Conservation (phyloP, 148 eudicot species). For the Vaccinium vitisidaea region DNA sequence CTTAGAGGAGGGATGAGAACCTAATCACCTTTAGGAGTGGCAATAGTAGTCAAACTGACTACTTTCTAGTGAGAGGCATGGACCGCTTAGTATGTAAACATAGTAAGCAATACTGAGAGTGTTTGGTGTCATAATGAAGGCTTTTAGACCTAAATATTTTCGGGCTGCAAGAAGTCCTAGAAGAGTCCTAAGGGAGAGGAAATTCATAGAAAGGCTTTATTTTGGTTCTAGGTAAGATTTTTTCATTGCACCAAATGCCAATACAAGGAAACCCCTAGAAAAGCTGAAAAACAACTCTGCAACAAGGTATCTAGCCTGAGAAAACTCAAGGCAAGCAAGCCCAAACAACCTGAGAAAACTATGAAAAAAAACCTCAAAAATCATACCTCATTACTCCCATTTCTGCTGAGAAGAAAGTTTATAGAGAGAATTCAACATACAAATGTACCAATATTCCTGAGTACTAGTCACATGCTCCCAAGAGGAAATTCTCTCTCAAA, state of each 20-base stretch:
- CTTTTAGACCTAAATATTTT: no score
- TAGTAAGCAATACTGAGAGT: no score
- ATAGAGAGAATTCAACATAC: neutral
- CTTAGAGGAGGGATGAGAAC: no score
- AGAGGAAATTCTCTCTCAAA: neutral
- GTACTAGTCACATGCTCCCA: neutral
- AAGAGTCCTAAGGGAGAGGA: no score
- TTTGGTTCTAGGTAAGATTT: neutral
- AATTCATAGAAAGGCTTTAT: neutral
- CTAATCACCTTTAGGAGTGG: no score
- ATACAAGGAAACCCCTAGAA: neutral
- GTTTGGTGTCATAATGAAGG: no score
- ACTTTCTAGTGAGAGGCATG: no score
- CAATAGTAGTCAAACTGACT: no score
- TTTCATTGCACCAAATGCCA: neutral
- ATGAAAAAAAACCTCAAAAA: neutral
- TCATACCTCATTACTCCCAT: neutral
- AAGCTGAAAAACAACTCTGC: neutral
- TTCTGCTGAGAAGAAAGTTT: neutral
- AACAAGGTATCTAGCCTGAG: neutral
- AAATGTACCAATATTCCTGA: neutral
- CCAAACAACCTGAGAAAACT: neutral
- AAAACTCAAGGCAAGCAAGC: neutral
- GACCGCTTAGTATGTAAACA: no score
- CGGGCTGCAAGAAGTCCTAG: no score